phyloP scores from a whole-genome alignment of 2,329 filamentous ascomycete genomes.

The Rhynchosporium agropyri region DNA sequence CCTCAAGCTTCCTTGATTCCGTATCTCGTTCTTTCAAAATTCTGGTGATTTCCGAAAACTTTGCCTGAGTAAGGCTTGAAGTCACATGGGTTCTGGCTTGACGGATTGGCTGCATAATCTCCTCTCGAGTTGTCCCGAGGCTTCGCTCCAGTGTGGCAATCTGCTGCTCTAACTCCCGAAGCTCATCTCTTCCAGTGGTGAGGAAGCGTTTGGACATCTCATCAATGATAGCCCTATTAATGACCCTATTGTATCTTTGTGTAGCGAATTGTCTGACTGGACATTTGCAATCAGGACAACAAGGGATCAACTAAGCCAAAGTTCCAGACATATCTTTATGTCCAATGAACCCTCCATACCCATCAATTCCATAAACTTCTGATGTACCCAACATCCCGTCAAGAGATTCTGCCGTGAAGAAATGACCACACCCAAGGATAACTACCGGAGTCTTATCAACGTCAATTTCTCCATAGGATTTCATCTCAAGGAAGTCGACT shows the following conservation, averaged over 20 bases:
- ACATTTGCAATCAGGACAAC: constrained; percentile 6
- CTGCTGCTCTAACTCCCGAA: background rate
- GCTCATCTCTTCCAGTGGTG: constrained; percentile 32
- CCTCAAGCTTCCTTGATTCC: background rate
- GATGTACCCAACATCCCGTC: constrained; percentile 62
- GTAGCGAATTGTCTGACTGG: constrained; percentile 41
- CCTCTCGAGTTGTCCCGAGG: background rate
- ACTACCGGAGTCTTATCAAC: constrained; percentile 62
- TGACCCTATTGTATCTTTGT: constrained; percentile 44
- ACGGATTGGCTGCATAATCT: background rate
- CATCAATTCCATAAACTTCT: constrained; percentile 51
- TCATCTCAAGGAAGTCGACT: constrained; percentile 60
- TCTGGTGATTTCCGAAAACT: background rate
- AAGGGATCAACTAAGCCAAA: background rate
- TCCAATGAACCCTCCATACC: constrained; percentile 30
- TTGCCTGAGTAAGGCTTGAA: background rate
- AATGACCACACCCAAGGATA: constrained; percentile 72
- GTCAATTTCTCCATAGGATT: constrained; percentile 58
- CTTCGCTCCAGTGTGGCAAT: background rate
- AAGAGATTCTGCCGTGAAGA: constrained; percentile 60
- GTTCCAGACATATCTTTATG: background rate
- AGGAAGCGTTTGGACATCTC: constrained; percentile 45
- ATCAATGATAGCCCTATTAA: constrained; percentile 37
- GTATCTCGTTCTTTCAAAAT: background rate
- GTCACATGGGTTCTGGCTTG: too few species aligned